Base-by-base conservation (phyloP, 768 basidiomycete species). In the Gelatoporia subvermispora region DNA sequence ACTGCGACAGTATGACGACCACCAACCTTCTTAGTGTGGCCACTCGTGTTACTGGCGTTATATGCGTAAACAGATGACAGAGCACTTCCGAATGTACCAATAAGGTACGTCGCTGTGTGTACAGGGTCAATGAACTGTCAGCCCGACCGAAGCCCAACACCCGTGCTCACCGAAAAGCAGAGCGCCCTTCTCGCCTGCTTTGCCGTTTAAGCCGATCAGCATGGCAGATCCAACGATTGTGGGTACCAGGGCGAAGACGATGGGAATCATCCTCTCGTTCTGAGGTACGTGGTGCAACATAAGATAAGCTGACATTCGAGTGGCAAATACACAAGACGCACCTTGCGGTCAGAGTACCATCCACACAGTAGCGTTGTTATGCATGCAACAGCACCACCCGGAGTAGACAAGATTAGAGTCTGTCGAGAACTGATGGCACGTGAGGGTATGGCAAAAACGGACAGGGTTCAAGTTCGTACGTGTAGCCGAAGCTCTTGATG, bases 301-400 rank as follows among this genome's bases (percentile, higher is more conserved):
- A 41, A 18, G 10, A 41, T 20, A 41, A 41, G 8, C 4, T 16
- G 17, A 25, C 23, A 18, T 8, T 42, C 41, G 31, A 23, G 18
- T 43, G 38, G 15, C 17, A 41, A 17, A 39, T 22, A 31, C 41
- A n/a, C 9, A n/a, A 13, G 24, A 28, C 35, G 11, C 43, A 78
- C 81, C 74, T 76, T 82, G 61, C 66, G 77, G 56, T 84, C 84
- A 0, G 83, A 81, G 59, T 81, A 81, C 75, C 78, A 84, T 3
- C 81, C 81, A 52, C 79, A 82, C 4, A 72, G 56, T 16, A 82
- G 52, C 2, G 76, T 74, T 50, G 69, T 81, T 3, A 65, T 41
- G 0, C 78, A 71, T 3, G 70, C 74, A 28, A 83, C 58, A 8
- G 53, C 70, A 3, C 83, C 84, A 18, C 62, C 72, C 2, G 81